phyloP scores from a whole-genome alignment of 495 filamentous ascomycete species.

The Podospora australis region DNA sequence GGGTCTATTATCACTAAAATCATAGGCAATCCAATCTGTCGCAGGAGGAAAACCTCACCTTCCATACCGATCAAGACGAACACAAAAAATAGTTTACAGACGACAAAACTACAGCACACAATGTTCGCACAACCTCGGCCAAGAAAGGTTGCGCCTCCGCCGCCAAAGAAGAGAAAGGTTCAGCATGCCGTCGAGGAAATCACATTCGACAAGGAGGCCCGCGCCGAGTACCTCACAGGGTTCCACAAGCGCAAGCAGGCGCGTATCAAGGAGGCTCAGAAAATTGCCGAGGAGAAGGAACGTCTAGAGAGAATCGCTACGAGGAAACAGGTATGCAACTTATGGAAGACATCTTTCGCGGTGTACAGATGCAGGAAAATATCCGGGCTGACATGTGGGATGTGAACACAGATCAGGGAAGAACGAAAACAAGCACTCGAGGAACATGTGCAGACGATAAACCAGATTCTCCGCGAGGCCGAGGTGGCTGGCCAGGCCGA shows the following conservation, averaged over 20 bases:
- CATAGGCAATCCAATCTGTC: background rate
- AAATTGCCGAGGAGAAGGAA: constrained; percentile 63
- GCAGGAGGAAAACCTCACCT: background rate
- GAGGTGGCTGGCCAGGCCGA: constrained; percentile 40
- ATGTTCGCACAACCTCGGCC: constrained; percentile 45
- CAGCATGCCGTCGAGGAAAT: constrained; percentile 63
- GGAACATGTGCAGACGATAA: constrained; percentile 66
- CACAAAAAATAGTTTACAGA: background rate
- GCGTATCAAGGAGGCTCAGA: constrained; percentile 75
- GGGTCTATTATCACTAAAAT: constrained; percentile 6
- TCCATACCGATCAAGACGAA: background rate
- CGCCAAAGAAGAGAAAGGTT: constrained; percentile 61
- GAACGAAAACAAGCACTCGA: constrained; percentile 72
- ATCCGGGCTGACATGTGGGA: background rate
- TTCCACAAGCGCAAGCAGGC: constrained; percentile 93
- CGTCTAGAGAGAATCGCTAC: constrained; percentile 64
- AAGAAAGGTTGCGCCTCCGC: constrained; percentile 43
- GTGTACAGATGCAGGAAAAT: background rate
- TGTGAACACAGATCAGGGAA: constrained; percentile 61
- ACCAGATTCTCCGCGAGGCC: constrained; percentile 54
- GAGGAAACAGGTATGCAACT: constrained; percentile 59
- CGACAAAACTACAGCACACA: background rate
- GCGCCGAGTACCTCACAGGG: constrained; percentile 82
- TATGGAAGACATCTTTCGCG: background rate
- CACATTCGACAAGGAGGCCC: constrained; percentile 68